Evolutionary conservation across 345 rosid species (phyloP), one percentile per base, ranked within the genome.

Genomic region (Brassica incana): DNA sequence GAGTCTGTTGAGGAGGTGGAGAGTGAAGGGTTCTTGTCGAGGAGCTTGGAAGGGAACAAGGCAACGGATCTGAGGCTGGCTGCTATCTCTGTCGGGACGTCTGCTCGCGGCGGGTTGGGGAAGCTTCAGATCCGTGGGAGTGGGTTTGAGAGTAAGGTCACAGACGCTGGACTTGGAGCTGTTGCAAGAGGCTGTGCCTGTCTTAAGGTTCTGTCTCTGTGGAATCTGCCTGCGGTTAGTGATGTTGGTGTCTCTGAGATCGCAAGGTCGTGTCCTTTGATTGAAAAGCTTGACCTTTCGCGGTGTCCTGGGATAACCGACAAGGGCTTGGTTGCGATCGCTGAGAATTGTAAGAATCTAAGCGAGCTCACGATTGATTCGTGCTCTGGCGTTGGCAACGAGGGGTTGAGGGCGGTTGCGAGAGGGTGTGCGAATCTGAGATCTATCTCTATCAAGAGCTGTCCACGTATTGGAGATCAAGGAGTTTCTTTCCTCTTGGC

Each of bases 41-140:
- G 99, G 79, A 87, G 84, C 76, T 80, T 95, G 85, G 96, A 95
- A 71, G 98, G 99, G 54, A 88, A 88, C 85, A 95, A 90, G 71
- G 97, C 96, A 0, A 93, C 95, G 1, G 99, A 95, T 77, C 38
- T 89, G 64, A 88, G 93, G 81, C 89, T 95, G 36, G 91, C 99
- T 23, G 97, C 98, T 1, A 88, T 95, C 5, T 84, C 96, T 4
- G 96, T 95, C 67, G 98, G 99, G 77, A 88, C 98, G 65, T 88
- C 98, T 8, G 69, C 84, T 2, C 92, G 88, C 0, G 99, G 99
- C 48, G 99, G 99, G 2, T 75, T 95, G 84, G 96, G 98, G 65
- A 93, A 95, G 86, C 97, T 95, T 77, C 83, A 80, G 5, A 84
- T 95, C 64, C 85, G 85, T 77, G 99, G 98, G 79, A 87, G 81